Evolutionary conservation across 2,329 filamentous ascomycete species (phyloP).

Genomic region (Calonectria hongkongensis): DNA sequence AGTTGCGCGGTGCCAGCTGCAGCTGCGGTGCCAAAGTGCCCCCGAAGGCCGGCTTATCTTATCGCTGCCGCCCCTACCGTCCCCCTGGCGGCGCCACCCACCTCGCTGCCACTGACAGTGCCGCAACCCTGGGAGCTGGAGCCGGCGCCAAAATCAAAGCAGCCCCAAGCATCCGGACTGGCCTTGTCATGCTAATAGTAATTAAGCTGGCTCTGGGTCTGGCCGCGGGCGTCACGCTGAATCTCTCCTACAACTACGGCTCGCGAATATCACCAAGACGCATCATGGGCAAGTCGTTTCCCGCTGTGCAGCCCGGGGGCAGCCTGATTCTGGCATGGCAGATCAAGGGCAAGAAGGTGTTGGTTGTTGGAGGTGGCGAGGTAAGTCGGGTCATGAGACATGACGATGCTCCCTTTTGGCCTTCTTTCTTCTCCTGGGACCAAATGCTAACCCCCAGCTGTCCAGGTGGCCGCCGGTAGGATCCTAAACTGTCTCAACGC

Average conservation of each 20-base stretch:
- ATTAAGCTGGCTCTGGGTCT: constrained; percentile 32
- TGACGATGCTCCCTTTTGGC: neutral
- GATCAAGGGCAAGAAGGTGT: constrained; percentile 88
- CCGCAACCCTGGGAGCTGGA: constrained; percentile 15
- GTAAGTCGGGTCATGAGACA: constrained; percentile 69
- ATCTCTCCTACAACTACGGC: constrained; percentile 38
- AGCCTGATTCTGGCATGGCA: constrained; percentile 98
- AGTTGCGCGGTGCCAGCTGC: neutral
- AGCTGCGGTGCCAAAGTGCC: neutral
- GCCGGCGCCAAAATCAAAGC: constrained; percentile 25
- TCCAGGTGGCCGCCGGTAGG: constrained; percentile 93
- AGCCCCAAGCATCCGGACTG: constrained; percentile 27
- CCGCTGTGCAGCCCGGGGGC: constrained; percentile 90
- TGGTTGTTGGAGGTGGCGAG: constrained; percentile 97
- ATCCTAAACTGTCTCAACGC: constrained; percentile 97
- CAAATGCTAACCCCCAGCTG: constrained; percentile 37
- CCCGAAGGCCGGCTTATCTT: constrained; percentile 38
- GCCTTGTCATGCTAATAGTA: constrained; percentile 31
- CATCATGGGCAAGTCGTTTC: constrained; percentile 73
- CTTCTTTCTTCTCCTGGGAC: neutral
- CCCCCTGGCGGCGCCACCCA: constrained; percentile 20
- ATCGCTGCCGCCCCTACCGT: constrained; percentile 42
- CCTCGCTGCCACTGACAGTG: constrained; percentile 24
- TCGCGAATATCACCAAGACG: constrained; percentile 37
- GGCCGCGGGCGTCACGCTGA: constrained; percentile 39